These are phyloP conservation scores for Pseudotulostoma volvatum DNA, from an alignment of 495 filamentous ascomycete species.

Conservation along the genomic window DNA sequence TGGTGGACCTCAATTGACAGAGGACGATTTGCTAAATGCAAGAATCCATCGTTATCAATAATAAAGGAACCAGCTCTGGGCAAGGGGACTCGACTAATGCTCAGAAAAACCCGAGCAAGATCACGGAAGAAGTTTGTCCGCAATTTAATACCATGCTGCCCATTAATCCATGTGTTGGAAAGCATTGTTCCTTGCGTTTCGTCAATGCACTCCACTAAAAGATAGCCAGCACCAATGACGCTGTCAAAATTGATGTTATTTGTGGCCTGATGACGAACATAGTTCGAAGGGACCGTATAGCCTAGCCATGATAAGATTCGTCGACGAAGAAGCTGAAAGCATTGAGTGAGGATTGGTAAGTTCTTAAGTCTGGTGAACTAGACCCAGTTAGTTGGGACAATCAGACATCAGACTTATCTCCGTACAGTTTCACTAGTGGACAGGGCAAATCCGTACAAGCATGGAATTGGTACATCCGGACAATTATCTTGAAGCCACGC, in stretches of 20 bases:
- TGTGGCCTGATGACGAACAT: slow-evolving; percentile 11
- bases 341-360: slow-evolving; percentile 12
- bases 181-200: slow-evolving; percentile 16
- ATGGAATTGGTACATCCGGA: slow-evolving; percentile 11
- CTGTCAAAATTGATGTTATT: slow-evolving; percentile 2
- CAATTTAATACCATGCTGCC: slow-evolving; percentile 7
- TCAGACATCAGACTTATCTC: neutral
- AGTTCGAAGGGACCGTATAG: slow-evolving; percentile 11
- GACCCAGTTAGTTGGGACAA: slow-evolving; percentile 1
- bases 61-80: slow-evolving; percentile 12
- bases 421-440: slow-evolving; percentile 15
- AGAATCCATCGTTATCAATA: slow-evolving; percentile 7
- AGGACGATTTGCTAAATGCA: slow-evolving; percentile 11
- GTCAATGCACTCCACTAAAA: slow-evolving; percentile 21
- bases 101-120: slow-evolving; percentile 11
- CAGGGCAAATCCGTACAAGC: slow-evolving; percentile 21
- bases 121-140: slow-evolving; percentile 12
- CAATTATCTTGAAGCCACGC: too few relatives aligned
- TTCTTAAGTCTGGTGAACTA: slow-evolving; percentile 12
- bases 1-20: slow-evolving; percentile 10
- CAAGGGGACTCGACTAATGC: slow-evolving; percentile 6
- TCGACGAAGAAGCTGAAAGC: slow-evolving; percentile 11
- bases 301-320: slow-evolving; percentile 10
- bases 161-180: slow-evolving; percentile 16
- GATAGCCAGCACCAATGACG: slow-evolving; percentile 10